Evolutionary conservation across 495 filamentous ascomycete genomes (phyloP).

Genomic region (Neurospora africana): DNA sequence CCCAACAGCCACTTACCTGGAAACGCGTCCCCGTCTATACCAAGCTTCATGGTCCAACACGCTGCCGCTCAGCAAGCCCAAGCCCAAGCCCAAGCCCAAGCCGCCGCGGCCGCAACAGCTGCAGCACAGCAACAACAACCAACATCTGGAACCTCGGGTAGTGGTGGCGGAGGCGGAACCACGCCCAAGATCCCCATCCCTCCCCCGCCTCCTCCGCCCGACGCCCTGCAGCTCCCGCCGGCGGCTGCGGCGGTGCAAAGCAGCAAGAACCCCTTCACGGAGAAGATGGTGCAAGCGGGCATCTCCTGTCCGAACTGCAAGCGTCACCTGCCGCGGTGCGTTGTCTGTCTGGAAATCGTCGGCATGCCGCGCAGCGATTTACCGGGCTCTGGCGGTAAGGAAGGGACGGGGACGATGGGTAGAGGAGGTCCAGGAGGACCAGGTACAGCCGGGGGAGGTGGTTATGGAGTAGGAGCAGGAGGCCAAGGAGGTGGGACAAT

Average conservation of each 20-base stretch:
- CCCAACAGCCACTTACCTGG: not conserved
- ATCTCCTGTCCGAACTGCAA: constrained; percentile 77
- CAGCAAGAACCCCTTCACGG: constrained; percentile 29
- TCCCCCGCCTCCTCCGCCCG: constrained; percentile 3
- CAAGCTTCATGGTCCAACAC: constrained; percentile 7
- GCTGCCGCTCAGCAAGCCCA: not conserved
- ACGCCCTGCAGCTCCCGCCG: constrained; percentile 2
- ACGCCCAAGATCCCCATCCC: constrained; percentile 8
- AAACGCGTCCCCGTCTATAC: not conserved
- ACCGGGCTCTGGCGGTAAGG: not conserved
- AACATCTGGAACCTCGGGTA: not conserved
- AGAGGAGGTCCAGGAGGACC: not conserved
- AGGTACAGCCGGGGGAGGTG: not conserved
- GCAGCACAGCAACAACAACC: not conserved
- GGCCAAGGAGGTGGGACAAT: constrained; percentile 44
- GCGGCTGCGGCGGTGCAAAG: constrained; percentile 1
- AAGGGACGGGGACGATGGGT: not conserved
- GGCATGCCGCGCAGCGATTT: constrained; percentile 53
- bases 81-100: not conserved
- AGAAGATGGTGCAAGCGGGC: constrained; percentile 39
- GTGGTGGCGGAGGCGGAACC: not conserved
- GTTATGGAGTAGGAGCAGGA: not conserved
- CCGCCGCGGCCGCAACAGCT: not conserved
- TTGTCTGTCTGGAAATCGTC: constrained; percentile 75
- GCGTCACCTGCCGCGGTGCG: constrained; percentile 78